Conservation (phyloP, 2,329 filamentous ascomycete genomes). For the Leptodontidium sp. region DNA sequence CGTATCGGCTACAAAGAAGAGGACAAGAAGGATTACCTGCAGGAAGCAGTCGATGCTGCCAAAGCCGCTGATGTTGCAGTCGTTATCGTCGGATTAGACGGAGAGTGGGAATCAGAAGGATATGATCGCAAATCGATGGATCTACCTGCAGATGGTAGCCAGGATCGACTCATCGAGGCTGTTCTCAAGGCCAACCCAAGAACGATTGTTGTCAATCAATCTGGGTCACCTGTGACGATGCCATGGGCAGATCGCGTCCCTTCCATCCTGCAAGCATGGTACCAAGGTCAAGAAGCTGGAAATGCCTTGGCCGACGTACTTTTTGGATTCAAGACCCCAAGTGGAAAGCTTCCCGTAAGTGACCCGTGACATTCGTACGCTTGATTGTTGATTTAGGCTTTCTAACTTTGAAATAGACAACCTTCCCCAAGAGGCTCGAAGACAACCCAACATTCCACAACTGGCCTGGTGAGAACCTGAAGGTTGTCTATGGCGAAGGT, state of each 20-base stretch:
- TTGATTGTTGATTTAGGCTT: constrained; percentile 21
- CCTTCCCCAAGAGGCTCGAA: constrained; percentile 69
- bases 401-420: constrained; percentile 53
- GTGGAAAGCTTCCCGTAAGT: constrained; percentile 67
- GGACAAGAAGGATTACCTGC: constrained; percentile 66
- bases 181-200: constrained; percentile 68
- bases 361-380: background rate
- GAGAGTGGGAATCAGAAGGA: constrained; percentile 79
- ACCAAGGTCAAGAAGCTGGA: constrained; percentile 74
- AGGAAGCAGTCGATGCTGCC: constrained; percentile 70
- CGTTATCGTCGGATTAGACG: constrained; percentile 73
- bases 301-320: constrained; percentile 73
- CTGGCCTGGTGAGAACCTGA: constrained; percentile 75
- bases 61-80: constrained; percentile 71
- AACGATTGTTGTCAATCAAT: constrained; percentile 75
- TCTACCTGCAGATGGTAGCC: constrained; percentile 62
- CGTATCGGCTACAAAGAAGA: constrained; percentile 76
- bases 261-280: constrained; percentile 75
- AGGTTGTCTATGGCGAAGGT: constrained; percentile 75
- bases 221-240: constrained; percentile 73
- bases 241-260: constrained; percentile 73
- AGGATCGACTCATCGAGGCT: constrained; percentile 70
- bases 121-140: constrained; percentile 72
- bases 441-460: constrained; percentile 77
- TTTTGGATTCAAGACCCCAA: constrained; percentile 69